Evolutionary conservation across 2,329 filamentous ascomycete genomes (phyloP), one percentile per base, ranked within the genome.

Genomic region (Proliferodiscus dingleyae): DNA sequence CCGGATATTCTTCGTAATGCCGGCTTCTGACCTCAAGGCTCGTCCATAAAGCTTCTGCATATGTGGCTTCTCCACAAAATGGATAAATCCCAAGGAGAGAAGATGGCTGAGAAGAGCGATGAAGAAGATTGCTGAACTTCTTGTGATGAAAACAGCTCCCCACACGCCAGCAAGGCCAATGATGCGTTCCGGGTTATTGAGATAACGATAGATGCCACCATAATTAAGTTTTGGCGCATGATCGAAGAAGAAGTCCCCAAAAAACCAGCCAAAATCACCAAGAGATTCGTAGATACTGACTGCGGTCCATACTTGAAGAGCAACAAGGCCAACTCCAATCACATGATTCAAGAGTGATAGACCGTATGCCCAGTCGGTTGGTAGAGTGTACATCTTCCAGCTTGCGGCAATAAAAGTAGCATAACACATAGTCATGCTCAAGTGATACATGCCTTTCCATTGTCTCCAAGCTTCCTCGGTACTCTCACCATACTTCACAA

Each of bases 241-340:
- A 51, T 96, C 89, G 63, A 93, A 96, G 74, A 98, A 97, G 72
- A 97, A 98, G 64, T 98, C 93, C 15, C 93, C 93, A 62, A 90
- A 97, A 73, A 97, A 97, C 91, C 91, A 98, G 58, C 93, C 93
- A 61, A 97, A 98, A 62, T 98, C 93, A 46, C 93, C 93, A 0
- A 98, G 80, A 2, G 89, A 94, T 41, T 96, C 89, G 65, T 97
- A 95, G 56, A 97, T 90, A 65, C 89, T 96, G 54, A 87, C 74
- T 2, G 89, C 85, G 1, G 90, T 95, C 93, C 93, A 98, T 15
- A 94, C 68, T 61, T 98, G 93, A 41, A 98, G 75, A 9, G 85
- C 82, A 48, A 97, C 81, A 53, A 97, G 72, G 42, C 86, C 80
- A 40, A 78, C 73, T 34, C 93, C 93, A 26, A 97, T 64, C 21